Evolutionary conservation across 345 rosid genomes (phyloP).

Genomic region (Turnera subulata): DNA sequence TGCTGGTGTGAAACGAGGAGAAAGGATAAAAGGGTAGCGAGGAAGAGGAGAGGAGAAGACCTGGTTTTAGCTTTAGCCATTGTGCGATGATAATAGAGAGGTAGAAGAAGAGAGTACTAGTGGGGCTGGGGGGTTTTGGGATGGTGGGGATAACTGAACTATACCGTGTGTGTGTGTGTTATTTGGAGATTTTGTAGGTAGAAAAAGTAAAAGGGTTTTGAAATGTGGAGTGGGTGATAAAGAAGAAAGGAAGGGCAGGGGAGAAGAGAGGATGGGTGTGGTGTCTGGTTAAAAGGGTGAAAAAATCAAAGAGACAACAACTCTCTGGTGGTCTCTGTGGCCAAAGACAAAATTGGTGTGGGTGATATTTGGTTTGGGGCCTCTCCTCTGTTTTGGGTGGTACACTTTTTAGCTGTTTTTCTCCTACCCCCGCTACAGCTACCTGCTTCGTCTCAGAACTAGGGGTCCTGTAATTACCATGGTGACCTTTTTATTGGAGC

Average conservation of each 20-base stretch:
- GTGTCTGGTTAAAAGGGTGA: neutral
- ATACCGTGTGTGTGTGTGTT: no score
- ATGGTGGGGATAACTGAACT: no score
- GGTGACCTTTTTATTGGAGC: no score
- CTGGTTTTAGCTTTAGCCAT: slow-evolving; percentile 16
- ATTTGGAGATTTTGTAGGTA: neutral
- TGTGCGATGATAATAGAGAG: neutral
- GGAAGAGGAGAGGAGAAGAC: slow-evolving; percentile 18
- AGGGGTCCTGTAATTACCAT: no score
- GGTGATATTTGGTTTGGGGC: no score
- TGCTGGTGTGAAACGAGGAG: slow-evolving; percentile 17
- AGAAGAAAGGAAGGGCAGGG: no score
- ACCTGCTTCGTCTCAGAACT: no score
- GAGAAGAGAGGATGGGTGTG: neutral
- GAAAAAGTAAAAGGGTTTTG: neutral
- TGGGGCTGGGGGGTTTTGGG: neutral
- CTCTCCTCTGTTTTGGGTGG: no score
- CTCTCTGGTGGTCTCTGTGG: neutral
- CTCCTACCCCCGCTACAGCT: no score
- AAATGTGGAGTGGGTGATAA: neutral
- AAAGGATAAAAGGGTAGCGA: slow-evolving; percentile 19
- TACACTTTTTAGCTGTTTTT: no score
- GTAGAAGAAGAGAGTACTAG: neutral
- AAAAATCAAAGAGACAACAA: neutral
- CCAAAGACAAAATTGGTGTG: no score